These are phyloP conservation scores for Musa itinerans DNA, from an alignment of 176 grass and related monocot species.

Conservation along the genomic window DNA sequence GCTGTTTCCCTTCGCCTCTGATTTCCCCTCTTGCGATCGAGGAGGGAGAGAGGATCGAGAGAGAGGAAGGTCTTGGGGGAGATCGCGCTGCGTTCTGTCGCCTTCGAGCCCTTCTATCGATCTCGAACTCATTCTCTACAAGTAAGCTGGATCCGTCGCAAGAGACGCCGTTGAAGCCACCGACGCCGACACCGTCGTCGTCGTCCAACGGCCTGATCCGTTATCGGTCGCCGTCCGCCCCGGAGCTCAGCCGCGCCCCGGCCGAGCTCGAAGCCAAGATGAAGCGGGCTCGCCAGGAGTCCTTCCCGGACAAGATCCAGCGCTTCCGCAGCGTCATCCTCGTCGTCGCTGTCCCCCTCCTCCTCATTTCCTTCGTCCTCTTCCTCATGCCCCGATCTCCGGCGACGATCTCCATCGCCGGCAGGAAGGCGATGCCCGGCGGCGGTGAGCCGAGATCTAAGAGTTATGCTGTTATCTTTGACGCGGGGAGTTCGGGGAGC, in stretches of 20 bases:
- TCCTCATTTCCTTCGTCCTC: conserved; percentile 67
- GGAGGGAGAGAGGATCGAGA: neutral
- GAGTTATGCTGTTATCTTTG: conserved; percentile 85
- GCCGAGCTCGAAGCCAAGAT: conserved; percentile 43
- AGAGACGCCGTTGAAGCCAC: conserved; percentile 43
- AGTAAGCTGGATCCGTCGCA: neutral
- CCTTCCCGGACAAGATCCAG: conserved; percentile 51
- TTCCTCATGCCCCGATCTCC: conserved; percentile 54
- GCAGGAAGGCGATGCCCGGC: conserved; percentile 40
- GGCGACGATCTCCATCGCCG: neutral
- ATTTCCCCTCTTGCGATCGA: too few species aligned
- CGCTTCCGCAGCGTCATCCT: conserved; percentile 65
- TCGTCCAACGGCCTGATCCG: conserved; percentile 73
- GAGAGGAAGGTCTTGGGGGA: neutral
- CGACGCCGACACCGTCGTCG: conserved; percentile 54
- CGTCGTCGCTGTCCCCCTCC: conserved; percentile 51
- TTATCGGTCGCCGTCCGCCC: conserved; percentile 62
- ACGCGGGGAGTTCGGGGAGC: conserved; percentile 90
- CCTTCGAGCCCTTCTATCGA: neutral
- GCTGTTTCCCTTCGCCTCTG: neutral
- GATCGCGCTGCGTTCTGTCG: neutral
- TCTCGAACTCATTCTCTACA: neutral
- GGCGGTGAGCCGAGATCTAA: conserved; percentile 30
- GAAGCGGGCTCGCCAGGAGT: conserved; percentile 49
- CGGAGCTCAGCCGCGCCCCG: conserved; percentile 40